These are phyloP conservation scores for Rosa lucieae DNA, from an alignment of 306 rosid genomes.

Conservation along the genomic window DNA sequence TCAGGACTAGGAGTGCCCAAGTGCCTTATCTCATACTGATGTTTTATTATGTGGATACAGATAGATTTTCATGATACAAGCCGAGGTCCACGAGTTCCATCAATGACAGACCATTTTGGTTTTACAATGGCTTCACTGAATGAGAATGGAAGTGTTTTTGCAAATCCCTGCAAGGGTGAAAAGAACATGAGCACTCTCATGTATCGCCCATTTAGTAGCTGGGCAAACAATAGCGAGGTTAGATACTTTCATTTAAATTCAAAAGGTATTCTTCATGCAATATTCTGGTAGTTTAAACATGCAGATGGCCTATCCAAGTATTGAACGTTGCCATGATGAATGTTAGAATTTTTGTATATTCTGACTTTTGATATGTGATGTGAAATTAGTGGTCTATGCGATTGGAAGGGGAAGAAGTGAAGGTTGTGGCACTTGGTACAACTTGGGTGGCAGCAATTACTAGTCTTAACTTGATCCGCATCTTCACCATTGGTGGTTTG, in stretches of 20 bases:
- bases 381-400: conserved; percentile 93
- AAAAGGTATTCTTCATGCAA: neutral
- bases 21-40: conserved; percentile 21
- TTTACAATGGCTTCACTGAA: conserved; percentile 91
- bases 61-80: conserved; percentile 96
- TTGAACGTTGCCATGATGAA: conserved; percentile 10
- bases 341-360: conserved; percentile 14
- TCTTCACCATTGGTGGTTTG: conserved; percentile 84
- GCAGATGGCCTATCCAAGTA: conserved; percentile 2
- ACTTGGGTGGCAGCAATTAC: conserved; percentile 94
- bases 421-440: conserved; percentile 80
- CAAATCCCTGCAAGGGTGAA: conserved; percentile 95
- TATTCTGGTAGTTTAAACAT: conserved; percentile 17
- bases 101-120: conserved; percentile 98
- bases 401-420: conserved; percentile 93
- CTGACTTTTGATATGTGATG: conserved; percentile 35
- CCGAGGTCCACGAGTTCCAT: conserved; percentile 83
- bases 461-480: conserved; percentile 83
- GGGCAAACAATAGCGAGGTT: conserved; percentile 97
- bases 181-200: conserved; percentile 89
- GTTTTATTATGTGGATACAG: conserved; percentile 39
- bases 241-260: conserved; percentile 25
- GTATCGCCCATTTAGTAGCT: conserved; percentile 93
- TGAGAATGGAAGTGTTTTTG: conserved; percentile 80
- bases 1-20: neutral